Conservation (phyloP, 805 yeast genomes). For the Middelhovenomyces tepae region DNA sequence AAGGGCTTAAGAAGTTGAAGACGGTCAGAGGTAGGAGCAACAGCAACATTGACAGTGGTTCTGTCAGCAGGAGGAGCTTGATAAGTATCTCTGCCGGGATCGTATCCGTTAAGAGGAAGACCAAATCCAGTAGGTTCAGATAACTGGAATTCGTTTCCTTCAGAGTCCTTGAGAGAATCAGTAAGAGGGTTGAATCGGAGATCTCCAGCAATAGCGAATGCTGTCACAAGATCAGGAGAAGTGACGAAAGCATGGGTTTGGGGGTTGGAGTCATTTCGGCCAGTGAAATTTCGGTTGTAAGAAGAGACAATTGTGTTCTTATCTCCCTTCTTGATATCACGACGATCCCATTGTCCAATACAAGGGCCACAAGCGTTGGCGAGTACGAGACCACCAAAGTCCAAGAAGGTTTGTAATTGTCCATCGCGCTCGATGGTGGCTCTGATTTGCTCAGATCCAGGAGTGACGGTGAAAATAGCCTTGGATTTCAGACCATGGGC, state of each 20-base stretch:
- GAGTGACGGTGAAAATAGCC: constrained; percentile 87
- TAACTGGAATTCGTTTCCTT: constrained; percentile 86
- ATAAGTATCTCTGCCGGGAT: constrained; percentile 88
- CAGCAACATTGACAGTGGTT: constrained; percentile 59
- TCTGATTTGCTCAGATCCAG: constrained; percentile 97
- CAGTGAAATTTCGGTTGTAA: constrained; percentile 95
- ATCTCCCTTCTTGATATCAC: constrained; percentile 84
- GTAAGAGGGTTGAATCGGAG: constrained; percentile 93
- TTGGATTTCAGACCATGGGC: constrained; percentile 85
- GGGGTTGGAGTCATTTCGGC: constrained; percentile 98
- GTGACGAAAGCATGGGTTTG: constrained; percentile 95
- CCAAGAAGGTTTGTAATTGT: constrained; percentile 75
- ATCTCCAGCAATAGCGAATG: constrained; percentile 93
- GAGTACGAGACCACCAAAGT: constrained; percentile 87
- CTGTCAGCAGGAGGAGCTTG: constrained; percentile 95
- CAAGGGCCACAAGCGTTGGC: constrained; percentile 99
- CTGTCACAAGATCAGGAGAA: constrained; percentile 93
- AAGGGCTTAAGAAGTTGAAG: constrained; percentile 90
- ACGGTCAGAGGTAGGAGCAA: constrained; percentile 90
- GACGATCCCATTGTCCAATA: constrained; percentile 99
- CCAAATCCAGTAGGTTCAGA: constrained; percentile 84
- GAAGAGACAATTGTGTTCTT: constrained; percentile 95
- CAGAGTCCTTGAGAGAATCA: constrained; percentile 76
- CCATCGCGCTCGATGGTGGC: constrained; percentile 98
- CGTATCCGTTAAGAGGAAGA: constrained; percentile 84